Base-by-base conservation (phyloP, 108 stramenopile species). In the Skeletonema costatum region DNA sequence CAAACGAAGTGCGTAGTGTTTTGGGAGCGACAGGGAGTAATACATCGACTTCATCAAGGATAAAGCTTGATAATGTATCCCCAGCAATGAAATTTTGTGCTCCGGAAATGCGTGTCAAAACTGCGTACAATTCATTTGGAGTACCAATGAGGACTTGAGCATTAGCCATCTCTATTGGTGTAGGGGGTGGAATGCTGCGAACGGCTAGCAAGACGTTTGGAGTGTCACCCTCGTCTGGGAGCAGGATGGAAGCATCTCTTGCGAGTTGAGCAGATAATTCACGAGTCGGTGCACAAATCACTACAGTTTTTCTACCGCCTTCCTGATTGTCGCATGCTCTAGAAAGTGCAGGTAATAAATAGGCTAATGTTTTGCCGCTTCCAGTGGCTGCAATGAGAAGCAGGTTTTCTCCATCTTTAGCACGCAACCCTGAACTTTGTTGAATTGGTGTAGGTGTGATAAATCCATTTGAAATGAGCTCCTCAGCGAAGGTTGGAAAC, bases 31-130 rank as follows among this genome's bases (percentile, higher is more conserved):
- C 62, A 2, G 87, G 85, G 39, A 87, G 69, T 35, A 87, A 51
- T 11, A 87, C 87, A 66, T 87, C 87, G 13, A 87, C 87, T 42
- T 87, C 87, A 76, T 87, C 87, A 56, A 87, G 64, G 16, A 87
- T 74, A 41, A 87, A 61, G 5, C 59, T 62, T 4, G 74, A 74
- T 5, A 87, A 71, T 4, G 74, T 80, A 68, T 85, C 86, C 48
- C 84, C 84, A 12, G 84, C 81, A 19, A 85, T 32, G 56, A 87
- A 87, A 33, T 76, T 71, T 64, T 66, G 36, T 0, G 73, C 87
- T n/a, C 84, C 82, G 14, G 39, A 56, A 30, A 87, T 82, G 12
- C 82, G 74, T n/a, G 81, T 79, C 11, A 87, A 60, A 0, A 85
- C 85, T 12, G 74, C 74, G 25, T 79, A 60, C 4, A 87, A 53